These are phyloP conservation scores for Penstemon davidsonii DNA, from an alignment of 257 asterid species.

Conservation along the genomic window DNA sequence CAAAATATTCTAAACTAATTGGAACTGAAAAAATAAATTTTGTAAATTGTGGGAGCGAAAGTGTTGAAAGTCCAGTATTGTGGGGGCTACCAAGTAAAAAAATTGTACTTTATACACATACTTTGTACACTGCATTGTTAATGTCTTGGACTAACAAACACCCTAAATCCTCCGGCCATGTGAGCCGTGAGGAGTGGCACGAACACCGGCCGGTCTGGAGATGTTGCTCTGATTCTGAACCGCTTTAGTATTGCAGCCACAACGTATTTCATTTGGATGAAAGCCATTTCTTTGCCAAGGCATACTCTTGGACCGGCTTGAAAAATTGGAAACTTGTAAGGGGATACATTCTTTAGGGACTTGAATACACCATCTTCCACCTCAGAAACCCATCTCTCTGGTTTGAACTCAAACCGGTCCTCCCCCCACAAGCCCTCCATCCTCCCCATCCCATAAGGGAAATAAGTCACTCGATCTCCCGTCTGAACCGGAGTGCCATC, in stretches of 20 bases:
- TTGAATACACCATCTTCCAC: constrained; percentile 33
- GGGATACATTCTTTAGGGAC: constrained; percentile 39
- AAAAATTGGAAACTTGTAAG: constrained; percentile 68
- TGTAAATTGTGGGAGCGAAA: too few relatives aligned
- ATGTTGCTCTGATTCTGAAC: constrained; percentile 48
- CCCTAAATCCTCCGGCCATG: constrained; percentile 73
- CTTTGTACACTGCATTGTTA: neutral
- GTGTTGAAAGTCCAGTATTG: too few relatives aligned
- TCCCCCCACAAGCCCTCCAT: constrained; percentile 71
- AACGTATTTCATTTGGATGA: constrained; percentile 64
- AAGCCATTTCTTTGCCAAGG: constrained; percentile 70
- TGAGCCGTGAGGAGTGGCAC: constrained; percentile 78
- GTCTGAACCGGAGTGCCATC: constrained; percentile 44
- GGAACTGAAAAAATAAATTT: too few relatives aligned
- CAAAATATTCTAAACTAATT: too few relatives aligned
- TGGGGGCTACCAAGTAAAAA: too few relatives aligned
- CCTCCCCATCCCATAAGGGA: constrained; percentile 85
- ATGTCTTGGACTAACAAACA: constrained; percentile 40
- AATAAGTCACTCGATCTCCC: constrained; percentile 75
- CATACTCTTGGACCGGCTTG: constrained; percentile 86
- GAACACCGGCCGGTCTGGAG: constrained; percentile 39
- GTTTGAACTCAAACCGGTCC: constrained; percentile 58
- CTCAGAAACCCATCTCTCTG: constrained; percentile 56
- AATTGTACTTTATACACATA: neutral
- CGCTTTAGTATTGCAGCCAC: constrained; percentile 50